Evolutionary conservation across 2,329 filamentous ascomycete species (phyloP), one percentile per base, ranked within the genome.

Genomic region (Westerdykella aurantiaca): DNA sequence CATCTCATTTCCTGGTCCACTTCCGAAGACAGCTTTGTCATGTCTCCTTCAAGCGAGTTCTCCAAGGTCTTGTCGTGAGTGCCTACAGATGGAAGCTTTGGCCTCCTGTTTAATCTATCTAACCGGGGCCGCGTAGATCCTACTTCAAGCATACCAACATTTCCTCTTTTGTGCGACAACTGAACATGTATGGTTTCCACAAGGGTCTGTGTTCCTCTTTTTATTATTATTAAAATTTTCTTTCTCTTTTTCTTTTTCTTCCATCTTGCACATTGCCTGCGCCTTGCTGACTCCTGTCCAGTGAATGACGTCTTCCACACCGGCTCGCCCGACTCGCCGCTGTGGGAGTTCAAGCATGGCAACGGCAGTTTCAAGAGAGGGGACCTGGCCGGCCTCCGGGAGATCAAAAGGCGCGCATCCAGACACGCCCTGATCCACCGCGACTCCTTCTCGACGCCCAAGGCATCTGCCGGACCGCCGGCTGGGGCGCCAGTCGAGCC

Each of bases 131-230:
- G 17, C 47, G 50, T 58, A 95, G 91, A 43, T 89, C 95, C 80
- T 98, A 98, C 66, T 98, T 98, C 69, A 98, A 98, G 63, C 93
- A 98, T 67, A 98, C 91, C 56, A 98, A 98, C 63, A 95, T 97
- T 48, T 97, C 93, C 10, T 97, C 93, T 1, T 98, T 98, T 67
- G 93, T 98, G 39, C 82, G 93, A 39, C 93, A 98, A 71, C 72
- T 98, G 40, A 98, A 98, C 66, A 98, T 98, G 93, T 98, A 98
- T 58, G 93, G 93, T 6, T 98, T 98, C 69, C 93, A 98, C 67
- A 98, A 98, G 86, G 90, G 90, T 94, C 69, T 25, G 51, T 39
- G 56, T 38, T 64, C 59, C 34, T 39, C 4, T 29, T 29, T 12
- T n/a, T n/a, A n/a, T n/a, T n/a, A n/a, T n/a, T n/a, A n/a, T n/a